phyloP scores from a whole-genome alignment of 345 rosid genomes.

The Eucalyptus sideroxylon region DNA sequence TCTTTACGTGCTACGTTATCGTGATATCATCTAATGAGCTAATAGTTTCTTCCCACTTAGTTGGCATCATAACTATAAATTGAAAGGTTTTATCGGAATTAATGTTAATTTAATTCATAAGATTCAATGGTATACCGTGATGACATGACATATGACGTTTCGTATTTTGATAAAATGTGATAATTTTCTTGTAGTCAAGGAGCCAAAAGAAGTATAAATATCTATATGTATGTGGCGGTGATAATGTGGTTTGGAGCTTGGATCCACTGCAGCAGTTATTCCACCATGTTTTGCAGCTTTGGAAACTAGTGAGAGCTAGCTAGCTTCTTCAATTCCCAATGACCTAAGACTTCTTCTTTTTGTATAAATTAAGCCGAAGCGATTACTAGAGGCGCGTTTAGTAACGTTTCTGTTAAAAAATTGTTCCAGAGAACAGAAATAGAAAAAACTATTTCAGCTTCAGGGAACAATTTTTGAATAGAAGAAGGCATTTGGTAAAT shows the following conservation, averaged over 20 bases:
- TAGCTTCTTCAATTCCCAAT: background rate
- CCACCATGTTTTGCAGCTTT: background rate
- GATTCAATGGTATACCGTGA: background rate
- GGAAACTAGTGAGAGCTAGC: background rate
- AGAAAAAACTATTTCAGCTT: too few species aligned
- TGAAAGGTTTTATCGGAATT: background rate
- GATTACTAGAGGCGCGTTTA: background rate
- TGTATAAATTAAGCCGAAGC: background rate
- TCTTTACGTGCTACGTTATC: background rate
- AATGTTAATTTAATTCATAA: background rate
- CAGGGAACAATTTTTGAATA: too few species aligned
- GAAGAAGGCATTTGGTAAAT: too few species aligned
- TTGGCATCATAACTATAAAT: background rate
- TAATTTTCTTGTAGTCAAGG: background rate
- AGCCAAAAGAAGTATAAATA: background rate
- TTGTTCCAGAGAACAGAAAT: accelerated
- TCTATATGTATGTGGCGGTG: background rate
- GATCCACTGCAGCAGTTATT: background rate
- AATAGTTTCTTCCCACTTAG: too few species aligned
- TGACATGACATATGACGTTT: background rate
- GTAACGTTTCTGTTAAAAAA: too few species aligned
- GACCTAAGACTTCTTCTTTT: background rate
- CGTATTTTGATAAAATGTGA: background rate
- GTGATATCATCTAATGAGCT: background rate
- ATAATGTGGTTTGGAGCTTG: background rate